A percentile compares a stretch with the other conserved stretches of the same genome.
These are phyloP conservation scores for Coemansia umbellata DNA, from an alignment of 192 early-diverging fungal species.

Conservation along the genomic window DNA sequence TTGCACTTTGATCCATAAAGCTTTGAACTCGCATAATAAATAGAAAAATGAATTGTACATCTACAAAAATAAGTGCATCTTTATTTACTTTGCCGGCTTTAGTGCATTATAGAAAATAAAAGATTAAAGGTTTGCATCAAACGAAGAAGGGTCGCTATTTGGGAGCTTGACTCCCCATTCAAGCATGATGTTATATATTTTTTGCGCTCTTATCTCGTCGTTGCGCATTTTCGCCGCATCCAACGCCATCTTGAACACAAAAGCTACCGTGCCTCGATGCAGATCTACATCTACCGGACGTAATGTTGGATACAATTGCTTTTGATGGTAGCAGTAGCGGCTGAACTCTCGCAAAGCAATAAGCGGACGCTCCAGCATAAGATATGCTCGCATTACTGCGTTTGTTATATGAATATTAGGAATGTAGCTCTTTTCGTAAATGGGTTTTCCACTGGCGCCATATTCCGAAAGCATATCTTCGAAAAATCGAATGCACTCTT, in stretches of 20 bases:
- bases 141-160: too few relatives aligned
- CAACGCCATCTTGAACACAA: conserved; percentile 38
- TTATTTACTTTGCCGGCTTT: too few relatives aligned
- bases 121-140: too few relatives aligned
- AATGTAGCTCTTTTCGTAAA: background rate
- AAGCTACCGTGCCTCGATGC: conserved; percentile 4
- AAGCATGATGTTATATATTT: conserved; percentile 24
- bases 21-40: too few relatives aligned
- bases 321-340: conserved; percentile 34
- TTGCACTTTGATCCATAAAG: too few relatives aligned
- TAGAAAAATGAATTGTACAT: too few relatives aligned
- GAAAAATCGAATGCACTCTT: conserved; percentile 40
- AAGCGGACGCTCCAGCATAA: conserved; percentile 15
- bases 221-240: conserved; percentile 8
- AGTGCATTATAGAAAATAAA: too few relatives aligned
- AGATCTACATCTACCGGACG: conserved; percentile 16
- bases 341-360: conserved; percentile 38
- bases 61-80: too few relatives aligned
- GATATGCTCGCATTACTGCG: conserved; percentile 42
- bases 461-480: conserved; percentile 37
- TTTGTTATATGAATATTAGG: conserved; percentile 43
- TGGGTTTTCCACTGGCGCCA: conserved; percentile 2
- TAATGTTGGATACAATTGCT: conserved; percentile 11
- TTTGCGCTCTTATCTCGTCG: background rate
- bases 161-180: conserved; percentile 23